phyloP scores from a whole-genome alignment of 176 grass and related monocot genomes.

The Melocanna baccifera region DNA sequence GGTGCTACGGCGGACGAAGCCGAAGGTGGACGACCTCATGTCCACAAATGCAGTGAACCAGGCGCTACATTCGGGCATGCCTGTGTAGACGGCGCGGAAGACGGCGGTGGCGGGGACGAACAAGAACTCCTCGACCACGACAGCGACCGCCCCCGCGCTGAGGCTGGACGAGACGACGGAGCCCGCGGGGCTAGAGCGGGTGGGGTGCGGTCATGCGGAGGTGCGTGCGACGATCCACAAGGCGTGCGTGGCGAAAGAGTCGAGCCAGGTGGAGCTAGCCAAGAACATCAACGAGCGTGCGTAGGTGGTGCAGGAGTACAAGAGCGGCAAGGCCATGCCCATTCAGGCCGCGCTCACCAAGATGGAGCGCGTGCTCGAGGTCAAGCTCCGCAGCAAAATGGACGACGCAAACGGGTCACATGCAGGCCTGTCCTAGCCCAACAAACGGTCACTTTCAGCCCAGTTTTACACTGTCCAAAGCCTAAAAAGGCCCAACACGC shows the following conservation, averaged over 20 bases:
- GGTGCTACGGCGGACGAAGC: slow-evolving; percentile 58
- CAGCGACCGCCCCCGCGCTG: too few species aligned
- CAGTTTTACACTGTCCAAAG: too few species aligned
- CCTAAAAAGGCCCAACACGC: too few species aligned
- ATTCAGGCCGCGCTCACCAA: too few species aligned
- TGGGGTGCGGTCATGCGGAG: too few species aligned
- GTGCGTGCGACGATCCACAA: slow-evolving; percentile 66
- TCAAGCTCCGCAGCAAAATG: slow-evolving; percentile 89
- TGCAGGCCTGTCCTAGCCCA: too few species aligned
- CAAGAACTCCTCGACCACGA: slow-evolving; percentile 25
- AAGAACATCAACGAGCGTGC: slow-evolving; percentile 76
- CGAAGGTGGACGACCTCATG: slow-evolving; percentile 59
- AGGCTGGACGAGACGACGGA: too few species aligned
- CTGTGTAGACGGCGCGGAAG: slow-evolving; percentile 71
- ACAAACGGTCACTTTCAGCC: too few species aligned
- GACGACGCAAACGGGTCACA: too few species aligned
- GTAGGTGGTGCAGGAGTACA: slow-evolving; percentile 92
- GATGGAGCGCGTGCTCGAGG: slow-evolving; percentile 80
- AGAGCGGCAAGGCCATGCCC: slow-evolving; percentile 77
- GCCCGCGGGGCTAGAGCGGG: too few species aligned
- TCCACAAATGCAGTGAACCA: slow-evolving; percentile 72
- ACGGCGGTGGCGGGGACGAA: slow-evolving; percentile 60
- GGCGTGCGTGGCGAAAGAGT: slow-evolving; percentile 70
- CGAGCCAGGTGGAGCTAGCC: slow-evolving; percentile 88
- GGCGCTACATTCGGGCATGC: slow-evolving; percentile 56